Percentiles rank a stretch among this genome's conserved stretches.
Conservation (phyloP, 768 basidiomycete species). For the Rhizopogon rudus region DNA sequence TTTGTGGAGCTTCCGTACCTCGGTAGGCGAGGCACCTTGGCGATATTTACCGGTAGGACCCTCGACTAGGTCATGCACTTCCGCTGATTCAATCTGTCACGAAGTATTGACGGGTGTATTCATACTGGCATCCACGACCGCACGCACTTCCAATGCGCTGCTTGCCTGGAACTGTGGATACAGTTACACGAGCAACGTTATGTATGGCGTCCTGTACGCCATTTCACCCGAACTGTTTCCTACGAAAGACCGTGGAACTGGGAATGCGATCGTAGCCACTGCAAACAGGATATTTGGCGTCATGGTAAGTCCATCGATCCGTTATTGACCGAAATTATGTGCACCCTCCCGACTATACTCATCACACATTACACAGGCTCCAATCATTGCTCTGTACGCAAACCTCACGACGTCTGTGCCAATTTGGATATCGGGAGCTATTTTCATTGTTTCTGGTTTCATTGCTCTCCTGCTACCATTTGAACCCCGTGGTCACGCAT, state of each 20-base stretch:
- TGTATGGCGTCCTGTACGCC: constrained; percentile 47
- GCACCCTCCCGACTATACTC: background rate
- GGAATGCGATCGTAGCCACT: constrained; percentile 47
- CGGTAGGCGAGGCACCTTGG: constrained; percentile 50
- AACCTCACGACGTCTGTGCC: constrained; percentile 44
- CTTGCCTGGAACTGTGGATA: constrained; percentile 59
- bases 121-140: constrained; percentile 53
- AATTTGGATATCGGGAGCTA: constrained; percentile 48
- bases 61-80: background rate
- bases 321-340: constrained; percentile 1
- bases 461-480: constrained; percentile 49
- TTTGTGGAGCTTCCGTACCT: constrained; percentile 46
- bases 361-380: constrained; percentile 28
- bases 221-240: constrained; percentile 49
- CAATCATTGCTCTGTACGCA: constrained; percentile 46
- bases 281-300: constrained; percentile 57
- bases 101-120: constrained; percentile 50
- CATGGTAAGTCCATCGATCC: constrained; percentile 36
- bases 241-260: constrained; percentile 49
- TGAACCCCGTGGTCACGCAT: constrained; percentile 53
- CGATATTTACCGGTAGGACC: constrained; percentile 41
- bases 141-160: constrained; percentile 44
- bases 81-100: background rate
- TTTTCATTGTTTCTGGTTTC: constrained; percentile 47
- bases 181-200: constrained; percentile 51